These are phyloP conservation scores for Mucor lusitanicus DNA, from an alignment of 371 early-diverging fungal species.

Conservation along the genomic window DNA sequence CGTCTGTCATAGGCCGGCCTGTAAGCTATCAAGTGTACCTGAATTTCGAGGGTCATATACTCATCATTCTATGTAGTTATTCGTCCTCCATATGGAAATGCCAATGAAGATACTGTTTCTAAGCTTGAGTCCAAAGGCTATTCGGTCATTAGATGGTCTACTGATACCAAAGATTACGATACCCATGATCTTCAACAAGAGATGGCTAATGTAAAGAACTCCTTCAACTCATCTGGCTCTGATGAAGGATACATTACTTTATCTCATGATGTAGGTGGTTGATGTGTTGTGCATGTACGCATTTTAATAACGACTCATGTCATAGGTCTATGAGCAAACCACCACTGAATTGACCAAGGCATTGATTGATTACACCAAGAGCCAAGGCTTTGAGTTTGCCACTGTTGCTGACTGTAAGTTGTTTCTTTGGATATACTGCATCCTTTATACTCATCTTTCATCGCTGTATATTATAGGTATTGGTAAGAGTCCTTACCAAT, in stretches of 20 bases:
- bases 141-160: slow-evolving; percentile 54
- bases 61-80: slow-evolving; percentile 27
- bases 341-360: slow-evolving; percentile 30
- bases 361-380: slow-evolving; percentile 31
- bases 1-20: slow-evolving; percentile 34
- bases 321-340: slow-evolving; percentile 50
- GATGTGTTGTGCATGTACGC: background rate
- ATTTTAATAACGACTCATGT: background rate
- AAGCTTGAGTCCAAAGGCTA: slow-evolving; percentile 41
- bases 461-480: background rate
- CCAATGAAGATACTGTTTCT: slow-evolving; percentile 19
- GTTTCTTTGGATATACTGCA: too few relatives aligned
- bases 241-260: slow-evolving; percentile 25
- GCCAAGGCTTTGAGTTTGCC: slow-evolving; percentile 44
- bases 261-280: slow-evolving; percentile 27
- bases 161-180: slow-evolving; percentile 56
- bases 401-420: slow-evolving; percentile 53
- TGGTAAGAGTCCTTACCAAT: slow-evolving; percentile 2
- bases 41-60: background rate
- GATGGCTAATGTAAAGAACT: slow-evolving; percentile 4
- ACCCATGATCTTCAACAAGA: slow-evolving; percentile 26
- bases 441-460: too few relatives aligned
- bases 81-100: slow-evolving; percentile 52
- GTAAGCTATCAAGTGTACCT: slow-evolving; percentile 19
- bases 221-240: background rate